Evolutionary conservation across 306 rosid species (phyloP), one percentile per base, ranked within the genome.

Genomic region (Vachellia collinsii): DNA sequence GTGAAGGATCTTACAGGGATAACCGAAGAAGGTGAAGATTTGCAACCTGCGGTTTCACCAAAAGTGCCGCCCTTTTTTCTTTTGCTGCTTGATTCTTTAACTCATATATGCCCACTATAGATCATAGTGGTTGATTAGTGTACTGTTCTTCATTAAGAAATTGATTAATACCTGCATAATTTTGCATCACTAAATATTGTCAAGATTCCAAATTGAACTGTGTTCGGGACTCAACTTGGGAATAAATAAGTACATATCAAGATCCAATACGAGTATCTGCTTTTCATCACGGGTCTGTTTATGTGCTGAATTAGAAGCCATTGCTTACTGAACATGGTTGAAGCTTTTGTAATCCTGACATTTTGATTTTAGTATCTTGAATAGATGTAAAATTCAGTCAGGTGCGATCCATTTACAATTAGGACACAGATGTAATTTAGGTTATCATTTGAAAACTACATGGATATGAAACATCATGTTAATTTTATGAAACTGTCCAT

Each of bases 1-100:
- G 83, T 8, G 99, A 96, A 48, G 94, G 87, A 5, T 25, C 88
- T 1, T 90, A 94, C 82, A 68, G 82, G 44, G 86, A 87, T n/a
- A 83, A 84, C 62, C 76, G 98, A 79, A 90, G 94, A 85, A 86
- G 98, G 82, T 89, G 85, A 86, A 66, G 63, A 63, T 29, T 36
- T 39, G 76, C 44, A 16, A 23, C 50, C 54, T 61, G 19, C 67
- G 37, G 38, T 25, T 80, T 20, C 41, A 17, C 43, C 5, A 14
- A 16, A 22, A 65, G 75, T 77, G 67, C 70, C 51, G 61, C 58
- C 65, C 25, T 62, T 62, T 50, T 75, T 29, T 29, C 34, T 29
- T 56, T 69, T 62, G 53, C n/a, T 77, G 69, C 71, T 51, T 69
- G 61, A 84, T 84, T 84, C 82, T 42, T 81, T 65, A 54, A 20